Base-by-base conservation (phyloP, 1,284 basidiomycete species). In the Exobasidium cylindrosporum region DNA sequence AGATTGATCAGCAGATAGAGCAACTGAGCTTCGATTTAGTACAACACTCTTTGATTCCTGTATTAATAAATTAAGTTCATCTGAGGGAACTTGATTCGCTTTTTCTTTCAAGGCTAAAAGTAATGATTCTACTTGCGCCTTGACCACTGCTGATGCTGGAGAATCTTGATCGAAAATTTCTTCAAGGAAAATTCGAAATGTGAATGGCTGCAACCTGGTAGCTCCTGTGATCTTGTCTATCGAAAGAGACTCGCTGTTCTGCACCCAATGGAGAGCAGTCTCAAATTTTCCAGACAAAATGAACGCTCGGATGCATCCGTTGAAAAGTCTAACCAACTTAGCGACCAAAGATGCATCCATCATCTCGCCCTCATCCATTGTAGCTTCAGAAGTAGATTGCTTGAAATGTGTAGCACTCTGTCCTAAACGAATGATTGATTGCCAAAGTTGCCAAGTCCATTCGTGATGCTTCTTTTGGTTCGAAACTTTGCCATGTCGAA, bases 391-490 rank as follows among this genome's bases (percentile, higher is more conserved):
- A 17, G 35, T 40, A 40, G 35, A 40, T 40, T 40, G 35, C 35
- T 7, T 40, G 7, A 10, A 17, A 7, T 17, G 7, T 40, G 35
- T 10, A 7, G 35, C 35, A 40, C 10, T 17, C 35, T 17, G 35
- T 40, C 10, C 7, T 10, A 40, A 17, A 10, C 35, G 7, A 40
- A 40, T 17, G 7, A 50, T 50, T 14, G 23, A 31, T 24, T 50
- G 23, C 47, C 47, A 50, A 50, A 50, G 47, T 14, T 50, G 47
- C 47, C 47, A 50, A 21, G 10, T 50, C 47, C 47, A 50, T 23
- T 24, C 47, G 10, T 40, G 35, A 40, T 40, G 10, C 17, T 40
- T 17, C 17, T 7, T 17, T 17, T 40, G 35, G 17, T 40, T 40
- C 35, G 35, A 7, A 17, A 40, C 35, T 17, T 40, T 40, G 35